A percentile compares a stretch with the other conserved stretches of the same genome.
phyloP scores from a whole-genome alignment of 495 filamentous ascomycete genomes.

The Bacidia gigantensis region DNA sequence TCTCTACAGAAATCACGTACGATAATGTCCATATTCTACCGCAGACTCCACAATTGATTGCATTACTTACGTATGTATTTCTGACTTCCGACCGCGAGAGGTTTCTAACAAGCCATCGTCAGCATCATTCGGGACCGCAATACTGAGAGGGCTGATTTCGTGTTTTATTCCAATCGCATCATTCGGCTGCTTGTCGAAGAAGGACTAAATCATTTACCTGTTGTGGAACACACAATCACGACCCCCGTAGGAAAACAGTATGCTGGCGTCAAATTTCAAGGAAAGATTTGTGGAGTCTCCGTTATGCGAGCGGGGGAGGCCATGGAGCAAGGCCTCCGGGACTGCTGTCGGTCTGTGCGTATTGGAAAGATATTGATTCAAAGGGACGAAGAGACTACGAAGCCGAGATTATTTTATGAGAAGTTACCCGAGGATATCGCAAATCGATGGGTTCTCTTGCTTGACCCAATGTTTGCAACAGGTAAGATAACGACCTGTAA shows the following conservation, averaged over 20 bases:
- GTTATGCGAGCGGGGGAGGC: slow-evolving; percentile 98
- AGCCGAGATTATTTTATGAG: slow-evolving; percentile 89
- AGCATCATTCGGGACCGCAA: slow-evolving; percentile 91
- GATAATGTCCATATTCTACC: slow-evolving; percentile 81
- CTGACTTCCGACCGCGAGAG: neutral
- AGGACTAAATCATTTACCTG: slow-evolving; percentile 90
- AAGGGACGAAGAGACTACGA: slow-evolving; percentile 83
- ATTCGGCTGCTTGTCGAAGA: slow-evolving; percentile 97
- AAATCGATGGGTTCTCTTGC: slow-evolving; percentile 80
- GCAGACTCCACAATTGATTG: slow-evolving; percentile 93
- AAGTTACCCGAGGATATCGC: slow-evolving; percentile 92
- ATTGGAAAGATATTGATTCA: slow-evolving; percentile 99
- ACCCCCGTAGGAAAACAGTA: slow-evolving; percentile 87
- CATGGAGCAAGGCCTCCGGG: slow-evolving; percentile 92
- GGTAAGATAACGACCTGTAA: slow-evolving; percentile 39
- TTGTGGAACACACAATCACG: slow-evolving; percentile 71
- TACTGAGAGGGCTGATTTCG: slow-evolving; percentile 86
- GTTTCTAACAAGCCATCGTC: slow-evolving; percentile 13
- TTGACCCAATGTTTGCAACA: slow-evolving; percentile 98
- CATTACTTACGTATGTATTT: slow-evolving; percentile 77
- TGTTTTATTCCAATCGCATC: slow-evolving; percentile 98
- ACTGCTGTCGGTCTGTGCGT: slow-evolving; percentile 90
- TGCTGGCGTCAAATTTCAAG: slow-evolving; percentile 84
- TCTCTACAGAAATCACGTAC: slow-evolving; percentile 69
- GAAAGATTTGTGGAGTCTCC: slow-evolving; percentile 94